Evolutionary conservation across 805 yeast species (phyloP).

Genomic region (Candida montana): DNA sequence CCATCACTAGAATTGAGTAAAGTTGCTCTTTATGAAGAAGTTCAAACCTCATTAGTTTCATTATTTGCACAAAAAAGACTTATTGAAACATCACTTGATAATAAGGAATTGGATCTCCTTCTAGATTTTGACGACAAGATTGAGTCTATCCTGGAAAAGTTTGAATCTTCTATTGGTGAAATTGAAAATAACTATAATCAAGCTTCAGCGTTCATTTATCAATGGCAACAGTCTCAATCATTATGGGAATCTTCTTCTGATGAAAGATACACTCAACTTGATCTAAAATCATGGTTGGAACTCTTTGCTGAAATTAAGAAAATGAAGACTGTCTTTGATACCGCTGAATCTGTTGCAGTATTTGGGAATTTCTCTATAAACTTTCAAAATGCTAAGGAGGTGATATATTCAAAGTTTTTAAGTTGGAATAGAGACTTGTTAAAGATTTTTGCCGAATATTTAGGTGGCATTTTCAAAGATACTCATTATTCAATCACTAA

Average conservation of each 20-base stretch:
- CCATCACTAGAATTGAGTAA: constrained; percentile 41
- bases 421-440: constrained; percentile 48
- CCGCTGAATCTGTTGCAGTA: constrained; percentile 32
- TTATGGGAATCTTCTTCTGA: constrained; percentile 53
- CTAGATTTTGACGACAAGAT: constrained; percentile 10
- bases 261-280: constrained; percentile 32
- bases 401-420: constrained; percentile 50
- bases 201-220: constrained; percentile 34
- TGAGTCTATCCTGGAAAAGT: constrained; percentile 10
- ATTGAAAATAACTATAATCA: constrained; percentile 30
- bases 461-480: constrained; percentile 28
- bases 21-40: constrained; percentile 19
- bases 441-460: constrained; percentile 33
- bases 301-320: constrained; percentile 38
- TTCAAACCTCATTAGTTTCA: constrained; percentile 25
- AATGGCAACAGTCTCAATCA: constrained; percentile 53
- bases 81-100: constrained; percentile 19
- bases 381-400: constrained; percentile 47
- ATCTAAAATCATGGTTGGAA: constrained; percentile 43
- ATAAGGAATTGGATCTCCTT: not conserved
- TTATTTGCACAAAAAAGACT: constrained; percentile 26
- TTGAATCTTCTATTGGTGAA: constrained; percentile 19
- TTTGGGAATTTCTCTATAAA: constrained; percentile 43
- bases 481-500: constrained; percentile 29
- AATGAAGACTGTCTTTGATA: constrained; percentile 45